Evolutionary conservation across 2,329 filamentous ascomycete species (phyloP), one percentile per base, ranked within the genome.

Genomic region (Shiraia bambusicola): DNA sequence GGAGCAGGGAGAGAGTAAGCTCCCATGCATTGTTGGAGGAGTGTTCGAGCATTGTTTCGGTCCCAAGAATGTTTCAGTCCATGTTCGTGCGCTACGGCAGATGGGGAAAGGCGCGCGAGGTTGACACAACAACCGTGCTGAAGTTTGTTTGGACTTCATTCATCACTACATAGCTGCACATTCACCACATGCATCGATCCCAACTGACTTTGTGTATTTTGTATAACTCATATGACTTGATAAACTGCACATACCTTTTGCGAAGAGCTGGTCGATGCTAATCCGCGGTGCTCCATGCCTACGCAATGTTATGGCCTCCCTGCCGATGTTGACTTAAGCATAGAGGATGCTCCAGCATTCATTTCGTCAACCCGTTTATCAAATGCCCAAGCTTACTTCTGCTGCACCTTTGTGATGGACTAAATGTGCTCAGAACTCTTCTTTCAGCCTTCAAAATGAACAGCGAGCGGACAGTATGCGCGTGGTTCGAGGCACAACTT

Each of bases 361-460:
- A 52, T 10, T 13, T 44, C 29, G 33, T 47, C 51, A 2, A 54
- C 36, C 25, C 52, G 42, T 37, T 58, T 50, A 7, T 52, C 48
- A 3, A 51, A 59, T 6, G 53, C 52, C 58, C 58, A 63, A 2
- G 37, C 25, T 15, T 48, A 45, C 34, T 53, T 44, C 3, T 31
- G 36, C 6, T 58, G 43, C 19, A 47, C 36, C 14, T 45, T 15
- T 12, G 46, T 42, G 14, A 63, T 58, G n/a, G 14, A 17, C 13
- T 54, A 54, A 52, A 58, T 54, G 29, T 63, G 58, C 34, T 47
- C 45, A 0, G 57, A 50, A 33, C 59, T 55, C 39, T 63, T 57
- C 28, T 52, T 50, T 58, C 57, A 62, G 1, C 37, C 37, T 4
- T 37, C 46, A 6, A 39, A 40, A 12, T 42, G 40, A 26, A 49